phyloP scores from a whole-genome alignment of 2,329 filamentous ascomycete genomes.

The Paecilomyces dactylethromorphus region DNA sequence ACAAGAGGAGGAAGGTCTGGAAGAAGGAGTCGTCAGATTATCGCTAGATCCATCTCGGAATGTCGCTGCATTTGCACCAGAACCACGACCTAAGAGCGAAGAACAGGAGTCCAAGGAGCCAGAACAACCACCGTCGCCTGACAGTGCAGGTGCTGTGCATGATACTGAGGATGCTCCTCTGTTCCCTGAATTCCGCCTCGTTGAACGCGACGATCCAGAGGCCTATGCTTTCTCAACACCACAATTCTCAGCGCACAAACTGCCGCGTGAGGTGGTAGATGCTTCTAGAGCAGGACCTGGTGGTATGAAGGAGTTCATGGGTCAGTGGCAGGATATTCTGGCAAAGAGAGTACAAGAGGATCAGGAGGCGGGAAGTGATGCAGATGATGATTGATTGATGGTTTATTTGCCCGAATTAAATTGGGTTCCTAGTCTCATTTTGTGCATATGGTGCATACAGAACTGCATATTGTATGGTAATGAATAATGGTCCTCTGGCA shows the following conservation, averaged over 20 bases:
- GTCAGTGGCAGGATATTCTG: constrained; percentile 62
- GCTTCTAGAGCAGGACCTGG: constrained; percentile 61
- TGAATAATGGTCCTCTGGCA: not conserved
- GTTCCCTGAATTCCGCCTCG: constrained; percentile 71
- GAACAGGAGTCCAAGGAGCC: constrained; percentile 28
- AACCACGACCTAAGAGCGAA: constrained; percentile 11
- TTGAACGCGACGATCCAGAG: constrained; percentile 78
- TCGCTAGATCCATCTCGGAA: constrained; percentile 14
- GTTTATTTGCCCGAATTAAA: not conserved
- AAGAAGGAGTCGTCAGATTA: constrained; percentile 29
- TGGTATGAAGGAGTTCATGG: constrained; percentile 72
- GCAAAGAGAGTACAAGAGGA: constrained; percentile 36
- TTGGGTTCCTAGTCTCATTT: not conserved
- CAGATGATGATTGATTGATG: constrained; percentile 13
- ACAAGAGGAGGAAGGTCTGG: constrained; percentile 14
- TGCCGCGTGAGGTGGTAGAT: constrained; percentile 86
- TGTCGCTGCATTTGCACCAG: not conserved
- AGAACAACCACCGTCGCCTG: constrained; percentile 18
- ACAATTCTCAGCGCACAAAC: constrained; percentile 90
- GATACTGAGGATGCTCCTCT: constrained; percentile 38
- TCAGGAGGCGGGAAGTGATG: constrained; percentile 27
- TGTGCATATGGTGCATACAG: not conserved
- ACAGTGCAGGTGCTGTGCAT: constrained; percentile 48
- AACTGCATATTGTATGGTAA: not conserved
- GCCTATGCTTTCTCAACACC: constrained; percentile 79